A percentile compares a stretch with the other conserved stretches of the same genome.
These are phyloP conservation scores for Paramecium tetraurelia DNA, from an alignment of 73 alveolate species.

Conservation along the genomic window DNA sequence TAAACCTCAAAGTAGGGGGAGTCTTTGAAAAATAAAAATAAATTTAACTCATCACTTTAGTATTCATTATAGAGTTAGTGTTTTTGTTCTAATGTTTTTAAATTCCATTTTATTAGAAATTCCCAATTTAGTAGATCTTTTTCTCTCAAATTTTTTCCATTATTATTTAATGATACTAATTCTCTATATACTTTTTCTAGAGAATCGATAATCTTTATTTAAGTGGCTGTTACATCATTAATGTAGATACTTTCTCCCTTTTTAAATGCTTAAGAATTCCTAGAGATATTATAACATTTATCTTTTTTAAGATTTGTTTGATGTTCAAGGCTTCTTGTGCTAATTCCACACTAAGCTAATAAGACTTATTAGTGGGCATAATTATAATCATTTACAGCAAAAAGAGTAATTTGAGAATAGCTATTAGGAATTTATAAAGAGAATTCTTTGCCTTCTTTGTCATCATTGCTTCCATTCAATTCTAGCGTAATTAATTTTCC, in stretches of 20 bases:
- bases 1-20: slow-evolving; percentile 66
- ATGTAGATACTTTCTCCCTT: slow-evolving; percentile 46
- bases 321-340: slow-evolving; percentile 24
- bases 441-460: neutral
- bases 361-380: slow-evolving; percentile 25
- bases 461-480: slow-evolving; percentile 18
- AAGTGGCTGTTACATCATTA: slow-evolving; percentile 59
- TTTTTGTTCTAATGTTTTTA: slow-evolving; percentile 65
- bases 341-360: slow-evolving; percentile 35
- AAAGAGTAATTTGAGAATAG: slow-evolving; percentile 36
- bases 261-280: neutral
- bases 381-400: slow-evolving; percentile 51
- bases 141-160: neutral
- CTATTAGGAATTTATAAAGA: neutral
- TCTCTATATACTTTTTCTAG: neutral
- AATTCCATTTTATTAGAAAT: slow-evolving; percentile 68
- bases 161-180: neutral
- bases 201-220: slow-evolving; percentile 41
- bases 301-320: neutral
- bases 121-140: slow-evolving; percentile 28
- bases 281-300: slow-evolving; percentile 29
- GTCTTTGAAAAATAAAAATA: slow-evolving; percentile 76
- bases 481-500: slow-evolving; percentile 45
- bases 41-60: slow-evolving; percentile 73
- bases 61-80: slow-evolving; percentile 61